phyloP scores from a whole-genome alignment of 192 early-diverging fungal genomes.

The Coemansia sp. region DNA sequence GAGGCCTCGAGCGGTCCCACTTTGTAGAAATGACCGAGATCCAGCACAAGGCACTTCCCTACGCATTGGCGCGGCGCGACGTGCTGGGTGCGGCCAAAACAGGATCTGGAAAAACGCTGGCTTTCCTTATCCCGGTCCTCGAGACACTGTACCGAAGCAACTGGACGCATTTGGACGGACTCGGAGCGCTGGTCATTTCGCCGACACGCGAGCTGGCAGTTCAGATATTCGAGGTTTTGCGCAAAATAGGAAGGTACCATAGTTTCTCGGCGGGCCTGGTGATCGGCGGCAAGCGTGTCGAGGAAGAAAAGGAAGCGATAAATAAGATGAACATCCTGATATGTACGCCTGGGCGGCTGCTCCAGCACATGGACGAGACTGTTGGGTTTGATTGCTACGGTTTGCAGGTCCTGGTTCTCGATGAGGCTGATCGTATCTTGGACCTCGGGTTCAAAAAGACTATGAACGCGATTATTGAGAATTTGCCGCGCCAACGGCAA shows the following conservation, averaged over 20 bases:
- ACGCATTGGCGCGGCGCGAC: conserved; percentile 69
- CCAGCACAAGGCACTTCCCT: conserved; percentile 75
- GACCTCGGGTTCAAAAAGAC: conserved; percentile 85
- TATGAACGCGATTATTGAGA: conserved; percentile 80
- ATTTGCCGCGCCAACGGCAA: conserved; percentile 81
- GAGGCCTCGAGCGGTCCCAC: conserved; percentile 78
- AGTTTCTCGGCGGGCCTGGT: conserved; percentile 90
- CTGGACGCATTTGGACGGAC: conserved; percentile 81
- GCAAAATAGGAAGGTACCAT: conserved; percentile 70
- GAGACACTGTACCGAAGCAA: conserved; percentile 79
- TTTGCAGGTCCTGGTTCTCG: conserved; percentile 73
- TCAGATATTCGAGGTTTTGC: conserved; percentile 90
- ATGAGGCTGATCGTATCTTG: conserved; percentile 84
- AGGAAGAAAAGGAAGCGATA: conserved; percentile 72
- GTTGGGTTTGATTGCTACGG: conserved; percentile 85
- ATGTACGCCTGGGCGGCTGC: conserved; percentile 76
- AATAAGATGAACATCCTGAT: conserved; percentile 80
- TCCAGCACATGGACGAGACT: conserved; percentile 93
- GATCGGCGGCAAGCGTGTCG: conserved; percentile 91
- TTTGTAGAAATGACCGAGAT: conserved; percentile 94
- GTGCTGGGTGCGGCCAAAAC: conserved; percentile 86
- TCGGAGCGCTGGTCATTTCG: conserved; percentile 80
- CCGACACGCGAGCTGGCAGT: conserved; percentile 81
- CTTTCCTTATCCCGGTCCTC: conserved; percentile 77
- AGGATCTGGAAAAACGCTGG: conserved; percentile 81